Evolutionary conservation across 306 rosid species (phyloP).

Genomic region (Prunus armeniaca): DNA sequence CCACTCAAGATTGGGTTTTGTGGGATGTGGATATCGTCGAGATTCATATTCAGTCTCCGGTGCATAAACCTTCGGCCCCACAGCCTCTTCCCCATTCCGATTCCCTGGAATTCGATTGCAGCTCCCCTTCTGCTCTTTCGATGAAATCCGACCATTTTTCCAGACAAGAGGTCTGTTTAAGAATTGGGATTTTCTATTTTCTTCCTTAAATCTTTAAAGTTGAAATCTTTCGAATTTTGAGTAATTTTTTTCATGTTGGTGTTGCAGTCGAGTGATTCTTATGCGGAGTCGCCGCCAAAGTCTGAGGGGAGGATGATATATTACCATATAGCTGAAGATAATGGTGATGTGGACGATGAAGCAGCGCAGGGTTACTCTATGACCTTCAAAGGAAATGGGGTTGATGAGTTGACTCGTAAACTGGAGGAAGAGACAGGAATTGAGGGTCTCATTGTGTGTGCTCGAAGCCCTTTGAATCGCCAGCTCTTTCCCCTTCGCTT

Average conservation of each 20-base stretch:
- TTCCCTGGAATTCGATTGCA: slow-evolving; percentile 51
- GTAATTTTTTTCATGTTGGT: neutral
- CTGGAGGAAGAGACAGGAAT: slow-evolving; percentile 80
- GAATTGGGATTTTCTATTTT: neutral
- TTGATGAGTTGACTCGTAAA: slow-evolving; percentile 66
- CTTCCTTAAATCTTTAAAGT: neutral
- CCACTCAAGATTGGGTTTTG: slow-evolving; percentile 80
- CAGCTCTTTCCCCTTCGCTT: slow-evolving; percentile 80
- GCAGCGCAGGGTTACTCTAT: slow-evolving; percentile 45
- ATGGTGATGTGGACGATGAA: slow-evolving; percentile 71
- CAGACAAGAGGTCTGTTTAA: slow-evolving; percentile 52
- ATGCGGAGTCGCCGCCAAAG: slow-evolving; percentile 45
- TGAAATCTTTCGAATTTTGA: neutral
- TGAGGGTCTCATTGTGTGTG: slow-evolving; percentile 67
- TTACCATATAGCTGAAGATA: slow-evolving; percentile 75
- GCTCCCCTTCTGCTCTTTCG: slow-evolving; percentile 38
- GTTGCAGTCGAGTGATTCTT: slow-evolving; percentile 53
- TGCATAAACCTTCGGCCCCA: slow-evolving; percentile 26
- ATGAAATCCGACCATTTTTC: slow-evolving; percentile 30
- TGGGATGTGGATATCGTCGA: slow-evolving; percentile 80
- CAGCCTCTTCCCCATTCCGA: slow-evolving; percentile 48
- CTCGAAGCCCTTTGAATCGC: slow-evolving; percentile 70
- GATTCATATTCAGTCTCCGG: slow-evolving; percentile 46
- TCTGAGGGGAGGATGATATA: slow-evolving; percentile 73
- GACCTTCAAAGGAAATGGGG: slow-evolving; percentile 73